A percentile compares a stretch with the other conserved stretches of the same genome.
Evolutionary conservation across 805 yeast genomes (phyloP).

Genomic region (Wickerhamiella lipophila): DNA sequence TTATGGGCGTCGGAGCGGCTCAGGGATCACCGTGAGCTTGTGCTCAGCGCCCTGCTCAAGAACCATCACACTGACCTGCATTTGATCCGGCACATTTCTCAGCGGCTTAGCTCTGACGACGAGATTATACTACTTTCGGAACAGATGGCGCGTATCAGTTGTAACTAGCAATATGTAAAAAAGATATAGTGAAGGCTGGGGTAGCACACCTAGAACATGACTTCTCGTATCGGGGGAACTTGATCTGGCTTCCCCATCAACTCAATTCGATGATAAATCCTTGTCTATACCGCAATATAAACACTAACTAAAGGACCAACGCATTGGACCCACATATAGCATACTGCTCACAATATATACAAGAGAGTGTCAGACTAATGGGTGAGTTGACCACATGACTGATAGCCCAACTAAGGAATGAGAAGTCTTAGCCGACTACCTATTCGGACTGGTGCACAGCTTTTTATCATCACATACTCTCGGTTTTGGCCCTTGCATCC

Average conservation of each 20-base stretch:
- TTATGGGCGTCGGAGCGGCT: constrained; percentile 2
- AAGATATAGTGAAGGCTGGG: too few species aligned
- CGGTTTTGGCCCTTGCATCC: constrained; percentile 7
- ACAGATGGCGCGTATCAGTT: neutral
- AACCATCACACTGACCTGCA: neutral
- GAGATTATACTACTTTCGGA: neutral
- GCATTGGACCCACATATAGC: too few species aligned
- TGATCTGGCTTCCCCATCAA: too few species aligned
- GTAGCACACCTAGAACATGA: too few species aligned
- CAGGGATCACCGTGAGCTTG: constrained; percentile 1
- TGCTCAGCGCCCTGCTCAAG: neutral
- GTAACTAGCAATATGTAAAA: too few species aligned
- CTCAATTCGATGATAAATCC: too few species aligned
- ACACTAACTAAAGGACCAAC: too few species aligned
- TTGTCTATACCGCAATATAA: too few species aligned
- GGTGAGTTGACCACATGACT: constrained; percentile 12
- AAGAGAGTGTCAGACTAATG: constrained; percentile 11
- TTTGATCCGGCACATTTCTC: neutral
- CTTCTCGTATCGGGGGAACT: too few species aligned
- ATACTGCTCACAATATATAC: too few species aligned
- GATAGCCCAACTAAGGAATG: constrained; percentile 11
- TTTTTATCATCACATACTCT: constrained; percentile 11
- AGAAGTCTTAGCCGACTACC: constrained; percentile 10
- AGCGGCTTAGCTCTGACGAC: neutral
- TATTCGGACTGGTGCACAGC: constrained; percentile 13